Evolutionary conservation across 192 early-diverging fungal species (phyloP), one percentile per base, ranked within the genome.

Genomic region (Podila epicladia): DNA sequence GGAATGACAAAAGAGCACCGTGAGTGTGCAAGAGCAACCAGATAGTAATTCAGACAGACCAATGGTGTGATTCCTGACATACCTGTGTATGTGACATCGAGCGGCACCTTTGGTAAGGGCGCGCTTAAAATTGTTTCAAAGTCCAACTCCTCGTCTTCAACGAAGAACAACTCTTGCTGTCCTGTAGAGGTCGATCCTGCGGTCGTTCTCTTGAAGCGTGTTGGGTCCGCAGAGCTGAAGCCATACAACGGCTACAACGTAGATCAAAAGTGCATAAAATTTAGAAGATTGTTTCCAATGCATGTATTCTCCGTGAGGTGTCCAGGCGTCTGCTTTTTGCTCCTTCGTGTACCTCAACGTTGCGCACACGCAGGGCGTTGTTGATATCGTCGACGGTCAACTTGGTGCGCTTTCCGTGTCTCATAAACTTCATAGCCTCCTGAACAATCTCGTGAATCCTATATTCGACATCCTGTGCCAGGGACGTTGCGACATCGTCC

Each of bases 351-450:
- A 93, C 92, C 82, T 99, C 97, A 17, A 98, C 92, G 72, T 98
- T 98, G 49, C 93, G 88, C 19, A 98, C 93, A 22, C 91, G 89
- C 55, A 99, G 86, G 0, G 98, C 98, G 65, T 90, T 83, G 83
- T 97, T 96, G 62, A 99, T 91, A 65, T 99, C 97, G 32, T 94
- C 90, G 0, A 95, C 89, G 0, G 85, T 87, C 37, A 99, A 79
- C 73, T 91, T 93, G 33, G 92, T 89, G 60, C 97, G 87, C 75
- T 94, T 93, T 8, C 94, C 92, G 69, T 98, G 98, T 38, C 93
- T 91, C 98, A 99, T 99, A 78, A 98, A 98, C 86, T 99, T 99
- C 71, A 85, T 87, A 1, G 96, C 95, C 77, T 99, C 97, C 89
- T 95, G 82, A 41, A 98, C 90, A 58, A 99, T 90, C 79, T 98